Conservation (phyloP, 2,329 filamentous ascomycete species). For the Bimuria novae-zelandiae region DNA sequence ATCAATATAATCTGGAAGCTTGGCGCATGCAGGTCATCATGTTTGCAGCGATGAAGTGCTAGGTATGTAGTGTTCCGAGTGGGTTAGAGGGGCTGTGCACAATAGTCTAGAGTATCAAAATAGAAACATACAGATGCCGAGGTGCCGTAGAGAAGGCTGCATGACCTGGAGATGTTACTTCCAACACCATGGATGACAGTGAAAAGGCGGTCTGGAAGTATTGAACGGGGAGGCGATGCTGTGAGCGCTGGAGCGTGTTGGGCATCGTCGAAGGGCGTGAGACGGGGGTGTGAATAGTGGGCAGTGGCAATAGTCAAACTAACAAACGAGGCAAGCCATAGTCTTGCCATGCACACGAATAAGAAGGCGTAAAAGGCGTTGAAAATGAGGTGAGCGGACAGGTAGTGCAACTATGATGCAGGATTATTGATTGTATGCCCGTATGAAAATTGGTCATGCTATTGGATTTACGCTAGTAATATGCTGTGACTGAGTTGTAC, state of each 20-base stretch:
- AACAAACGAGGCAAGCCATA: too few relatives aligned
- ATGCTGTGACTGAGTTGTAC: neutral
- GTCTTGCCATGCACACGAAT: too few relatives aligned
- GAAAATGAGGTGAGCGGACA: too few relatives aligned
- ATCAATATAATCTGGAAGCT: neutral
- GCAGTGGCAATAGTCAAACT: too few relatives aligned
- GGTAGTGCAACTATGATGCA: too few relatives aligned
- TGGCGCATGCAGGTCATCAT: neutral
- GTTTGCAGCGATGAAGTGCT: neutral
- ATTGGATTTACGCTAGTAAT: neutral
- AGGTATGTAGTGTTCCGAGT: neutral
- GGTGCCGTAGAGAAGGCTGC: constrained; percentile 1
- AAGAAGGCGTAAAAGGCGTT: too few relatives aligned
- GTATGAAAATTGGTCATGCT: neutral
- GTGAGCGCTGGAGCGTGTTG: neutral
- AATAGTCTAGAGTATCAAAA: neutral
- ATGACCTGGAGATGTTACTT: neutral
- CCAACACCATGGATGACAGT: neutral
- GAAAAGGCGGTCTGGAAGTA: constrained; percentile 7
- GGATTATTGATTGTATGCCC: neutral
- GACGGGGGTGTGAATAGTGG: constrained; percentile 4
- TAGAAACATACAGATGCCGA: constrained; percentile 1
- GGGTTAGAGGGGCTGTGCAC: constrained; percentile 5
- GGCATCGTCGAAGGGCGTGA: neutral
- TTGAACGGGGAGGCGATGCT: constrained; percentile 3